Percentiles rank a stretch among this genome's conserved stretches.
Conservation (phyloP, 768 basidiomycete genomes). For the Lentinula edodes region DNA sequence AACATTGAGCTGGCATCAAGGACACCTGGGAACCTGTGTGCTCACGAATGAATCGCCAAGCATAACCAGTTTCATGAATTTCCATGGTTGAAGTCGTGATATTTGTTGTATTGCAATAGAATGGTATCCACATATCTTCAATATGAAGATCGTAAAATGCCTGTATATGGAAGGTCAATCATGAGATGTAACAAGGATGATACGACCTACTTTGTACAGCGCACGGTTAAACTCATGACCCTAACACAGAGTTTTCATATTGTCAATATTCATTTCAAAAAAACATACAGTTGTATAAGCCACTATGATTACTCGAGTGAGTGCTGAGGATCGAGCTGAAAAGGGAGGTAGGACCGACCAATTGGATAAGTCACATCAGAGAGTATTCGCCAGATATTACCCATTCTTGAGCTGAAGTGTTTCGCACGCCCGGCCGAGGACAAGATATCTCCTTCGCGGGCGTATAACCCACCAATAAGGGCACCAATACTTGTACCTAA, state of each 20-base stretch:
- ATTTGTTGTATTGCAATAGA: constrained; percentile 97
- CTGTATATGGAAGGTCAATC: constrained; percentile 25
- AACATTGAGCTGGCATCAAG: neutral
- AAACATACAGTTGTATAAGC: constrained; percentile 78
- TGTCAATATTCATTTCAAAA: constrained; percentile 4
- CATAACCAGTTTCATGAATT: constrained; percentile 97
- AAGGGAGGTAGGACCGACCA: constrained; percentile 41
- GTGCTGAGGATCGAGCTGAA: constrained; percentile 52
- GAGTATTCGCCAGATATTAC: constrained; percentile 89
- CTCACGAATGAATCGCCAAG: constrained; percentile 89
- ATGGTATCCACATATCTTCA: constrained; percentile 98
- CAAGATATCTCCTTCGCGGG: constrained; percentile 87
- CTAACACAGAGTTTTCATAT: constrained; percentile 32
- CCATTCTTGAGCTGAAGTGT: constrained; percentile 89
- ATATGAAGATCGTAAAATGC: constrained; percentile 93
- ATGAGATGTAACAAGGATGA: neutral
- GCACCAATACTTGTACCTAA: constrained; percentile 85
- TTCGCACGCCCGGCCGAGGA: constrained; percentile 82
- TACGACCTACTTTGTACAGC: constrained; percentile 70
- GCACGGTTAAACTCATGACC: constrained; percentile 93
- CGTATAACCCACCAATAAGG: constrained; percentile 92
- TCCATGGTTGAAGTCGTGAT: constrained; percentile 96
- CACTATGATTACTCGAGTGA: constrained; percentile 26
- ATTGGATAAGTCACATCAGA: constrained; percentile 93
- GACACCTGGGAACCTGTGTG: neutral